Base-by-base conservation (phyloP, 2,329 filamentous ascomycete species). In the Paramyrothecium roridum region DNA sequence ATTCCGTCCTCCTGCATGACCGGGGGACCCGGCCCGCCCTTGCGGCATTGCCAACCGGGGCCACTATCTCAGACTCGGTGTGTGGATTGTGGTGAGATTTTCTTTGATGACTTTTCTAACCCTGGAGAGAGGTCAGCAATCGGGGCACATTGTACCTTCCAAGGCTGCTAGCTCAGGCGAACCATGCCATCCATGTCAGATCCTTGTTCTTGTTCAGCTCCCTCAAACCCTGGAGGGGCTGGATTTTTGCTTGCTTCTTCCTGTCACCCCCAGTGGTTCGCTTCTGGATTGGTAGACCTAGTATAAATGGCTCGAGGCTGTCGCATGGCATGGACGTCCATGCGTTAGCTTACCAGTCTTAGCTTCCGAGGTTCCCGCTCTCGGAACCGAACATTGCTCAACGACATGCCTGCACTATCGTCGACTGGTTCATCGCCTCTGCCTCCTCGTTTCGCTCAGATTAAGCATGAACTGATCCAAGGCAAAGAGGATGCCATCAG, bases 391-490 rank as follows among this genome's bases (percentile, higher is more conserved):
- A 52, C 50, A 12, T 10, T 6, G 26, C 26, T 48, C 46, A 7
- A 40, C 30, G 33, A 47, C 23, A 10, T 37, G 37, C 37, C 37
- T 43, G 13, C 37, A 43, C 37, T 43, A 43, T 43, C 26, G 26
- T 30, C 56, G 17, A 65, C 63, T 48, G 61, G 63, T 34, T 62
- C 71, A 26, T 62, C 68, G 17, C 70, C 70, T 48, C 67, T 79
- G 2, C 73, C 75, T 16, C 56, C 63, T 48, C 70, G 74, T 3
- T 78, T 77, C 53, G 71, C 73, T 12, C 63, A 68, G 19, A 65
- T 78, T 53, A 80, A 80, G 57, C 60, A 65, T 34, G 62, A 65
- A 22, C 63, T 79, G 37, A 66, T 77, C 16, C 61, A 61, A 20
- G 73, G 73, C 20, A 71, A 71, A 57, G 72, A 77, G 55, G 59